These are phyloP conservation scores for Apiospora phragmitis DNA, from an alignment of 2,329 filamentous ascomycete species.

Conservation along the genomic window DNA sequence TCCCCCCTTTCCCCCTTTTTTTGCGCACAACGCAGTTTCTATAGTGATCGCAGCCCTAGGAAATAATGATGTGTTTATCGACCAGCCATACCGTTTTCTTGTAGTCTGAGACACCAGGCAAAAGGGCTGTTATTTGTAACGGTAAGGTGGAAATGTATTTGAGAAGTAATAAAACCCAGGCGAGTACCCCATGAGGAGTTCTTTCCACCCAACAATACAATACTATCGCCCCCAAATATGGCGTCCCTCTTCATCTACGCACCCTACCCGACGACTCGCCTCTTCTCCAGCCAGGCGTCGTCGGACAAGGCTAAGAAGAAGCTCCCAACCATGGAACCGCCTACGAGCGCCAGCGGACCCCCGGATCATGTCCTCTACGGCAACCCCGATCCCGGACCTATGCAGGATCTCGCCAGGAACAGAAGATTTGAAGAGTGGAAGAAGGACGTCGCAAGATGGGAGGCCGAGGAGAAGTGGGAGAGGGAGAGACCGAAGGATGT, in stretches of 20 bases:
- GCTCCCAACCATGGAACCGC: neutral
- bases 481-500: neutral
- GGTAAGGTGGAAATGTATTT: neutral
- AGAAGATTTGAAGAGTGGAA: neutral
- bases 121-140: neutral
- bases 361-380: neutral
- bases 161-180: neutral
- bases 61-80: neutral
- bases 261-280: neutral
- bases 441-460: neutral
- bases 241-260: neutral
- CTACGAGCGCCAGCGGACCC: neutral
- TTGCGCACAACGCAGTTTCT: neutral
- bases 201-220: too few relatives aligned
- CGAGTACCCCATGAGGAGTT: rapidly evolving
- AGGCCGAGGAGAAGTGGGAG: neutral
- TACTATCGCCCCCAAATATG: neutral
- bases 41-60: neutral
- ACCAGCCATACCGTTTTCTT: neutral
- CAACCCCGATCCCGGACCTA: neutral
- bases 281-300: neutral
- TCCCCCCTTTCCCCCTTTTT: neutral
- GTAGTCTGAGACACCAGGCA: neutral
- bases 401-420: neutral
- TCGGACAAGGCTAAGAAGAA: neutral